Evolutionary conservation across 2,329 filamentous ascomycete species (phyloP).

Genomic region (Pseudogymnoascus sp.): DNA sequence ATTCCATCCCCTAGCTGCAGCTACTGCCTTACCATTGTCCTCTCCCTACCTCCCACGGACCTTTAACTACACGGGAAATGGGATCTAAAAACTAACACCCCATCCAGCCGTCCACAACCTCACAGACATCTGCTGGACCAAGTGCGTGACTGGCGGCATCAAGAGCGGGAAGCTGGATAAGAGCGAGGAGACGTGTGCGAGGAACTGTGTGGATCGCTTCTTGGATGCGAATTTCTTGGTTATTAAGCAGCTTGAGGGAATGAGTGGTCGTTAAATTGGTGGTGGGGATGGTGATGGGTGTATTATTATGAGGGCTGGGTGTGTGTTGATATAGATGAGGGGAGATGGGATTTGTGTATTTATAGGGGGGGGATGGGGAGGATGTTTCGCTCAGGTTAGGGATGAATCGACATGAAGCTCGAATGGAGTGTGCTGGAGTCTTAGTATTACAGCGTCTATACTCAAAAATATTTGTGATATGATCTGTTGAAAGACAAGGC

Average conservation of each 20-base stretch:
- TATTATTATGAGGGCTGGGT: neutral
- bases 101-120: slow-evolving; percentile 55
- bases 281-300: neutral
- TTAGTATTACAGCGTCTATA: no score
- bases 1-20: neutral
- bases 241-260: slow-evolving; percentile 70
- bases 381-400: slow-evolving; percentile 6
- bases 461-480: no score
- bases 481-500: no score
- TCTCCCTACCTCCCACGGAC: slow-evolving; percentile 5
- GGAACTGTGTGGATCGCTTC: slow-evolving; percentile 90
- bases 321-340: neutral
- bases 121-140: slow-evolving; percentile 83
- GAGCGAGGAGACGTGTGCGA: slow-evolving; percentile 71
- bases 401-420: neutral
- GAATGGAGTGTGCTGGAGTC: neutral
- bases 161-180: slow-evolving; percentile 63
- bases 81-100: no score
- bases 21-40: no score
- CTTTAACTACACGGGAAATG: no score
- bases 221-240: slow-evolving; percentile 80
- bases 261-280: slow-evolving; percentile 35
- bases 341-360: slow-evolving; percentile 1
- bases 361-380: neutral
- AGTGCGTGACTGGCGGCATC: slow-evolving; percentile 74